Conservation (phyloP, 371 early-diverging fungal species). For the Blakeslea trispora region DNA sequence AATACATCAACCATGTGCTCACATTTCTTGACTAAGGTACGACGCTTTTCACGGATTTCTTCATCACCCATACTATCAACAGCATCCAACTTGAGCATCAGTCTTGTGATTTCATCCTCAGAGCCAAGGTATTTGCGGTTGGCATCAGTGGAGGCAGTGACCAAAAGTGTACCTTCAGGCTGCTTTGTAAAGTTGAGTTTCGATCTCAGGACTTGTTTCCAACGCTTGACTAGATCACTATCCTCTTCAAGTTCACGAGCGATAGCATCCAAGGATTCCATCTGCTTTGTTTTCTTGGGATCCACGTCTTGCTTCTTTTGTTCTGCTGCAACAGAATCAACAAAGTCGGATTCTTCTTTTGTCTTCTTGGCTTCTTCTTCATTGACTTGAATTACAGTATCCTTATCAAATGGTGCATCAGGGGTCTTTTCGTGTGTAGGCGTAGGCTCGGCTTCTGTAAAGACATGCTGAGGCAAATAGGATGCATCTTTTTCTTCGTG, state of each 20-base stretch:
- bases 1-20: constrained; percentile 33
- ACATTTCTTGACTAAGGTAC: constrained; percentile 33
- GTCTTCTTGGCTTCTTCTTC: background rate
- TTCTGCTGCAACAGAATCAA: constrained; percentile 21
- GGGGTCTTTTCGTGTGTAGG: constrained; percentile 20
- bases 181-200: constrained; percentile 14
- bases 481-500: background rate
- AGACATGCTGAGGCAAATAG: constrained; percentile 23
- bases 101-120: constrained; percentile 33
- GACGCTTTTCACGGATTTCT: constrained; percentile 30
- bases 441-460: constrained; percentile 34
- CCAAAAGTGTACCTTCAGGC: constrained; percentile 18
- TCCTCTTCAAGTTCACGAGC: background rate
- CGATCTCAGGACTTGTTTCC: constrained; percentile 2
- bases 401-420: constrained; percentile 5
- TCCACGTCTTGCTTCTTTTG: constrained; percentile 12
- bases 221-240: constrained; percentile 13
- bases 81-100: constrained; percentile 41
- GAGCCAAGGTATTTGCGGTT: constrained; percentile 30
- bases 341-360: constrained; percentile 11
- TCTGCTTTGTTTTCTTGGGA: constrained; percentile 2
- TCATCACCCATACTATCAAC: constrained; percentile 38
- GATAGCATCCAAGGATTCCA: constrained; percentile 10
- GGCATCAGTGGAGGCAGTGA: constrained; percentile 21
- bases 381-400: background rate